A percentile compares a stretch with the other conserved stretches of the same genome.
Conservation (phyloP, 345 rosid species). For the Syzygium jambos region DNA sequence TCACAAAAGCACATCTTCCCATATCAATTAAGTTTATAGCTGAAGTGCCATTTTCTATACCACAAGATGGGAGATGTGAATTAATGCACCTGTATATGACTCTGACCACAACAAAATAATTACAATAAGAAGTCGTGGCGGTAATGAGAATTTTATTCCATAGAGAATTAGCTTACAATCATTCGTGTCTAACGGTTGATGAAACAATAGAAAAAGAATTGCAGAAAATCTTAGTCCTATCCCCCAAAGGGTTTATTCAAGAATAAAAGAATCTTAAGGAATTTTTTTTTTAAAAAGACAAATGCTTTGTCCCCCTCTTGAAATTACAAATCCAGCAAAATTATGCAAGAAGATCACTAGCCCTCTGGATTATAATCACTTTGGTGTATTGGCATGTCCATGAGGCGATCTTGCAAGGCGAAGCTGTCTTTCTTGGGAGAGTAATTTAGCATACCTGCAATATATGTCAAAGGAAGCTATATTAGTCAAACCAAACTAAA, state of each 20-base stretch:
- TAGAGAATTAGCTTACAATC: background rate
- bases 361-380: background rate
- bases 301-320: background rate
- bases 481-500: background rate
- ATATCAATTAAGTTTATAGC: background rate
- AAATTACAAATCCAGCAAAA: background rate
- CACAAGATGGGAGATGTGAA: background rate
- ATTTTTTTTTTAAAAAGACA: background rate
- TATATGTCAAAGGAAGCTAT: background rate
- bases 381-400: background rate
- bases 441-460: conserved; percentile 45
- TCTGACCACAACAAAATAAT: background rate
- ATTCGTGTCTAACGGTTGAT: background rate
- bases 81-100: background rate
- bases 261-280: background rate
- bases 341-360: background rate
- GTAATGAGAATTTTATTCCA: background rate
- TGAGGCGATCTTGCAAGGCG: conserved; percentile 32
- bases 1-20: background rate
- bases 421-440: conserved; percentile 47
- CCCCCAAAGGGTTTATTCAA: background rate
- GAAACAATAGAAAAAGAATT: background rate
- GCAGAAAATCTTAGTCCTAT: background rate
- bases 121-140: background rate
- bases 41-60: background rate